Base-by-base conservation (phyloP, 2,329 filamentous ascomycete species). In the Talaromyces sp. region DNA sequence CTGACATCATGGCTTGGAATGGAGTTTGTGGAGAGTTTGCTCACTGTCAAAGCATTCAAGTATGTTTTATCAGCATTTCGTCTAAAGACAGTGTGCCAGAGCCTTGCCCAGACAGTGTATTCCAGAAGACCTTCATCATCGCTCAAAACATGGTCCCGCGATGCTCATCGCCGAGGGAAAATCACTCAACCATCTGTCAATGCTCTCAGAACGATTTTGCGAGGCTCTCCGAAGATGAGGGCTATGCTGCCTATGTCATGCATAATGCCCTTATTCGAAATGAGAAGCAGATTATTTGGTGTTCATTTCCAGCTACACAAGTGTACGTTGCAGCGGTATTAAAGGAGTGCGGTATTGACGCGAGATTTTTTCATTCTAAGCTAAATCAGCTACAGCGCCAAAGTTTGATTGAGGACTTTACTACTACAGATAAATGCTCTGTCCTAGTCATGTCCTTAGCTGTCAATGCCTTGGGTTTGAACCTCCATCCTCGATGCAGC, bases 221-320 rank as follows among this genome's bases (percentile, higher is more conserved):
- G 59, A 50, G 60, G 60, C 1, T 63, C 60, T 6, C 48, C 48
- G 3, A 63, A 63, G 27, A 54, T 63, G 48, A 41, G 60, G 22
- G 60, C 60, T 16, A 54, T 63, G 47, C n/a, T 63, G 10, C 60
- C 60, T 2, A 43, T 13, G 27, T 33, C 2, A n/a, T 56, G 8
- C 50, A 63, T 35, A 22, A 63, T 8, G 2, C 2, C 11, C 19
- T 33, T 14, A 14, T 63, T 31, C 48, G 47, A 8, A 33, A 56
- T 14, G 60, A 63, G 8, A 63, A 63, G 24, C 48, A 54, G 37
- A 54, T 63, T 13, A 35, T 63, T 31, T 63, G 60, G 60, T 54
- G 48, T 24, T n/a, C 9, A 8, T 63, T 63, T 47, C 48, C 60
- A 7, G 60, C 60, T 7, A 43, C 1, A 1, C 48, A 63, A 14